Conservation (phyloP, 2,329 filamentous ascomycete genomes). For the Lasiodiplodia citricola region DNA sequence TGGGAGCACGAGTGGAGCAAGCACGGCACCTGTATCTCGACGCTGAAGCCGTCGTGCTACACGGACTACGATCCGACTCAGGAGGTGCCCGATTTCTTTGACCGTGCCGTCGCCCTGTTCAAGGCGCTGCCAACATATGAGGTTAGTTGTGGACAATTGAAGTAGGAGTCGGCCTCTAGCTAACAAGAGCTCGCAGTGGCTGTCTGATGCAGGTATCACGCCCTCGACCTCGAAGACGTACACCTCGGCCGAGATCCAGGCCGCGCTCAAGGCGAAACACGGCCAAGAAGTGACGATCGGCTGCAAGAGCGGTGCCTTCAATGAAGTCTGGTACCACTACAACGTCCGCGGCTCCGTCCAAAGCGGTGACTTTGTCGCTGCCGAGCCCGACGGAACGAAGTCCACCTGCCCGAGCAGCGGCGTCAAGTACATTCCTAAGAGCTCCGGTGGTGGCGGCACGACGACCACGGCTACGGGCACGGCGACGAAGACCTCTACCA, state of each 20-base stretch:
- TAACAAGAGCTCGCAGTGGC: conserved; percentile 47
- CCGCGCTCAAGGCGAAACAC: conserved; percentile 58
- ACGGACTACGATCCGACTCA: conserved; percentile 60
- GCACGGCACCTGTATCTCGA: conserved; percentile 76
- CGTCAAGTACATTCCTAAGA: conserved; percentile 70
- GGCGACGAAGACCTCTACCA: conserved; percentile 33
- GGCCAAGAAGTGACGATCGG: conserved; percentile 66
- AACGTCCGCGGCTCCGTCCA: conserved; percentile 65
- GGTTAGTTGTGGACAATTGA: conserved; percentile 38
- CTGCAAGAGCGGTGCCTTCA: conserved; percentile 55
- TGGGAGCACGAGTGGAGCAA: conserved; percentile 77
- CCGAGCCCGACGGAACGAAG: conserved; percentile 61
- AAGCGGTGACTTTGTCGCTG: conserved; percentile 64
- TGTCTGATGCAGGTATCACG: conserved; percentile 65
- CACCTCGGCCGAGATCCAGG: conserved; percentile 62
- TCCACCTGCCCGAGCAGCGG: conserved; percentile 67
- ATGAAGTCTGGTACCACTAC: conserved; percentile 68
- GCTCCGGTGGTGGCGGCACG: conserved; percentile 34
- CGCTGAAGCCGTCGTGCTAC: conserved; percentile 70
- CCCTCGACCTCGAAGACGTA: conserved; percentile 64
- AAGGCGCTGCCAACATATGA: conserved; percentile 69
- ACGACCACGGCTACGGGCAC: conserved; percentile 41
- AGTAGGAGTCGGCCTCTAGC: neutral
- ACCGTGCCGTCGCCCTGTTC: conserved; percentile 69
- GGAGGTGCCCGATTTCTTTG: conserved; percentile 73